Evolutionary conservation across 768 basidiomycete species (phyloP).

Genomic region (Suillus paluster): DNA sequence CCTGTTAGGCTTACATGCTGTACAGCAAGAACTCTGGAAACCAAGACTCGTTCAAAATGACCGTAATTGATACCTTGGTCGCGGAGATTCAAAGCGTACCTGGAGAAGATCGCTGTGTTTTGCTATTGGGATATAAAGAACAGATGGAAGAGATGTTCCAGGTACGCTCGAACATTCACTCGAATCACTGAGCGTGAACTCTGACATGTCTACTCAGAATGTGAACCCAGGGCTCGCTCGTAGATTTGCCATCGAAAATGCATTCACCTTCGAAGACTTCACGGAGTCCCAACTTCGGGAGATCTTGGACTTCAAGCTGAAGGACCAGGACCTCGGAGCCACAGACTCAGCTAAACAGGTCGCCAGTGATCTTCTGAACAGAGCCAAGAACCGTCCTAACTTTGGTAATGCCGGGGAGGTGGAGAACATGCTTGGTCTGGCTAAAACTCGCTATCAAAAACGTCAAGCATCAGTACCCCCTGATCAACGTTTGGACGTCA

Average conservation of each 20-base stretch:
- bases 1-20: slow-evolving; percentile 68
- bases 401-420: slow-evolving; percentile 71
- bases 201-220: slow-evolving; percentile 44
- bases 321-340: slow-evolving; percentile 57
- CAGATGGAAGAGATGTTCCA: slow-evolving; percentile 77
- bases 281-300: slow-evolving; percentile 52
- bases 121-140: slow-evolving; percentile 66
- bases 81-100: slow-evolving; percentile 72
- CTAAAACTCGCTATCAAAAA: slow-evolving; percentile 52
- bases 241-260: slow-evolving; percentile 69
- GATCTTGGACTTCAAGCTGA: slow-evolving; percentile 62
- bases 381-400: slow-evolving; percentile 50
- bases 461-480: slow-evolving; percentile 36
- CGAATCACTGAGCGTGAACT: not conserved
- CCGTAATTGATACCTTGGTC: slow-evolving; percentile 75
- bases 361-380: slow-evolving; percentile 51
- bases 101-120: slow-evolving; percentile 71
- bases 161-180: slow-evolving; percentile 35
- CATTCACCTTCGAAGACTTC: slow-evolving; percentile 73
- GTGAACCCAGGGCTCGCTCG: slow-evolving; percentile 70
- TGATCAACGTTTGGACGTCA: slow-evolving; percentile 20
- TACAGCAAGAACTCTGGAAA: slow-evolving; percentile 43
- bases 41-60: slow-evolving; percentile 60
- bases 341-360: slow-evolving; percentile 59
- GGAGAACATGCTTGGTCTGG: slow-evolving; percentile 57